Evolutionary conservation across 1,284 basidiomycete species (phyloP).

Genomic region (Neonothopanus nambi): DNA sequence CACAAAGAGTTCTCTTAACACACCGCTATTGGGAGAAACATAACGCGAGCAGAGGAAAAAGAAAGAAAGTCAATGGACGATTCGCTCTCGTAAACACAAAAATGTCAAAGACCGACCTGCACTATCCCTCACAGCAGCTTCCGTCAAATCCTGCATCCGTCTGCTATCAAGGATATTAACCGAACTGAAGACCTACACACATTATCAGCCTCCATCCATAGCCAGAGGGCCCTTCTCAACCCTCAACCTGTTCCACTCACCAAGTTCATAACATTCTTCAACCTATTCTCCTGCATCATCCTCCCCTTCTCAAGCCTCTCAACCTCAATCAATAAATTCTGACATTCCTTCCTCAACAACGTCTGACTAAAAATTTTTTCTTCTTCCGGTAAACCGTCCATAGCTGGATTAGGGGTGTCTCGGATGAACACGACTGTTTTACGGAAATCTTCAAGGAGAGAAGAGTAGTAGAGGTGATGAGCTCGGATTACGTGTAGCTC

Average conservation of each 20-base stretch:
- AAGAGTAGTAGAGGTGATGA: constrained; percentile 44
- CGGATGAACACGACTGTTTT: constrained; percentile 42
- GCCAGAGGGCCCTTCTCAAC: too few species aligned
- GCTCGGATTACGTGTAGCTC: constrained; percentile 43
- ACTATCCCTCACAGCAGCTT: constrained; percentile 34
- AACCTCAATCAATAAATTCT: constrained; percentile 39
- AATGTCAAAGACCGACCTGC: constrained; percentile 17
- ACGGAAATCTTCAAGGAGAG: constrained; percentile 42
- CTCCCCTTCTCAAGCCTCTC: constrained; percentile 38
- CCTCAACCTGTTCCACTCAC: constrained; percentile 27
- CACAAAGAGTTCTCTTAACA: background rate
- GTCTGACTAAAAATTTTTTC: constrained; percentile 21
- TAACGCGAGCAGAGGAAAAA: background rate
- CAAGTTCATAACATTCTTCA: constrained; percentile 51
- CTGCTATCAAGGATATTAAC: constrained; percentile 46
- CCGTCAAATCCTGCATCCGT: constrained; percentile 37
- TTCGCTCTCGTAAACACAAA: background rate
- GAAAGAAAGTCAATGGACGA: background rate
- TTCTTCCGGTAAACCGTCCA: constrained; percentile 29
- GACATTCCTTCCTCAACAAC: constrained; percentile 36
- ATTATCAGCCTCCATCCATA: background rate
- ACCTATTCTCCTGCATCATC: constrained; percentile 40
- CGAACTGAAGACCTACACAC: constrained; percentile 41
- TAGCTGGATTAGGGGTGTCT: constrained; percentile 45
- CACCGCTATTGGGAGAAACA: background rate